Base-by-base conservation (phyloP, 441 rosid species). In the Capsella rubella region DNA sequence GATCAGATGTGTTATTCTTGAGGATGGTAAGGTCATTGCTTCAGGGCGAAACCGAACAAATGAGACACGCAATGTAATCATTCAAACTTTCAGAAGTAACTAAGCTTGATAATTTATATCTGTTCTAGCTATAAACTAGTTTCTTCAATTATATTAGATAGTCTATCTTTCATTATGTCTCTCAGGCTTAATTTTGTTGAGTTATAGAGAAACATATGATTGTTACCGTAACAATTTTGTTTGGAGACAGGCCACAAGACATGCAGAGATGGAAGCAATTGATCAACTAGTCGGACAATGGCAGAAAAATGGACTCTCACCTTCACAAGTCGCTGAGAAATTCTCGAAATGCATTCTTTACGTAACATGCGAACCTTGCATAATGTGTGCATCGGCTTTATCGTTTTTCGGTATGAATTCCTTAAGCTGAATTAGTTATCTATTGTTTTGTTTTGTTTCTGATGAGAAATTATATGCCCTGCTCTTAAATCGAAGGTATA, bases 201-300 rank as follows among this genome's bases (percentile, higher is more conserved):
- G 66, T 25, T 2, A n/a, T 37, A 34, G 9, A n/a, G 9, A 57
- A 34, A 57, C 74, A n/a, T 11, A 11, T 61, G 35, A 16, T 55
- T 31, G 16, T 43, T 32, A 68, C 39, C 11, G 39, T 9, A 8
- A 37, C 40, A 37, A 8, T 46, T 45, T 35, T 50, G 52, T 70
- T 59, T 65, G 87, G 8, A 18, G 21, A 21, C 51, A 70, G 95
- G 98, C 97, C 46, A 87, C 93, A 25, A 90, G 93, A 78, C 97
- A 93, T 84, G 98, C 97, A 10, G 97, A 93, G 84, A 93, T 91
- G 97, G 98, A 93, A 82, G 98, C 97, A 59, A 84, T 85, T 64
- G 93, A 93, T 78, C 32, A 61, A 78, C 90, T 93, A 72, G 78
- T 87, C 15, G 85, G 75, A 69, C 83, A 81, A 65, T 91, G 98